Evolutionary conservation across 495 filamentous ascomycete genomes (phyloP).

Genomic region (Annulohypoxylon bovei): DNA sequence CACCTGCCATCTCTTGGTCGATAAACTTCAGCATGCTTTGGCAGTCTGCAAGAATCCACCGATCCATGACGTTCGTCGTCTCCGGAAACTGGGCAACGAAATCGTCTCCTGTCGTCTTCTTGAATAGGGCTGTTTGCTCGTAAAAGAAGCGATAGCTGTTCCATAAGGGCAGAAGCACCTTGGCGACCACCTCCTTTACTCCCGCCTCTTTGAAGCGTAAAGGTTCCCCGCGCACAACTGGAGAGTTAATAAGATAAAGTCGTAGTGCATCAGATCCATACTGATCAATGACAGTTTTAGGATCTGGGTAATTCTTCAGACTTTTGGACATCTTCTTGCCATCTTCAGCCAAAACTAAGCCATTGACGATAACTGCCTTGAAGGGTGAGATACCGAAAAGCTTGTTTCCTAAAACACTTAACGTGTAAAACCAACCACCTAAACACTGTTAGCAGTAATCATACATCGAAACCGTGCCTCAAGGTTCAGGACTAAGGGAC

Average conservation of each 20-base stretch:
- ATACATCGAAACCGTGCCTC: neutral
- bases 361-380: slow-evolving; percentile 97
- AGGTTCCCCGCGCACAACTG: slow-evolving; percentile 92
- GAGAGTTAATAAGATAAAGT: slow-evolving; percentile 96
- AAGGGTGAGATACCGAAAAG: slow-evolving; percentile 90
- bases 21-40: slow-evolving; percentile 93
- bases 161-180: slow-evolving; percentile 94
- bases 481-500: neutral
- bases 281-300: slow-evolving; percentile 80
- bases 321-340: slow-evolving; percentile 99
- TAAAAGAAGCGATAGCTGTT: slow-evolving; percentile 99
- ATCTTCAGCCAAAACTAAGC: slow-evolving; percentile 93
- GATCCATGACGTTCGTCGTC: slow-evolving; percentile 92
- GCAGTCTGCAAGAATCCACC: slow-evolving; percentile 93
- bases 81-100: slow-evolving; percentile 79
- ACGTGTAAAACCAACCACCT: slow-evolving; percentile 96
- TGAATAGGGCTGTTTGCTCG: slow-evolving; percentile 90
- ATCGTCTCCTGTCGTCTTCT: slow-evolving; percentile 84
- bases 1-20: slow-evolving; percentile 90
- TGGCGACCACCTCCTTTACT: slow-evolving; percentile 95
- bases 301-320: slow-evolving; percentile 97
- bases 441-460: slow-evolving; percentile 15
- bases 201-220: slow-evolving; percentile 91
- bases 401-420: slow-evolving; percentile 89
- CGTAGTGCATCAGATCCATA: slow-evolving; percentile 95